Percentiles rank a stretch among this genome's conserved stretches.
Conservation (phyloP, 2,329 filamentous ascomycete species). For the Fusarium nodosum region DNA sequence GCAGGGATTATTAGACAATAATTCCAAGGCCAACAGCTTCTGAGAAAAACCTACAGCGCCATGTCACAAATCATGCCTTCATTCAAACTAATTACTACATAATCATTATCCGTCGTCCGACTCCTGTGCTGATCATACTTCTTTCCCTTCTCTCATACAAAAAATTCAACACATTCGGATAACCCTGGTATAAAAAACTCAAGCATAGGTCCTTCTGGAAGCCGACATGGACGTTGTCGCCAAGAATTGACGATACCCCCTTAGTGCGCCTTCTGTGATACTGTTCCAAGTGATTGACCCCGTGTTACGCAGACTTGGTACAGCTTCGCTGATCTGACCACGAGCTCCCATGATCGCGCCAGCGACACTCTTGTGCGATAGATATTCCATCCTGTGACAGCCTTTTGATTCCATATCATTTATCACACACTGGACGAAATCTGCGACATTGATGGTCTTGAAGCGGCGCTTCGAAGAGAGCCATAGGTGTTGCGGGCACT, state of each 20-base stretch:
- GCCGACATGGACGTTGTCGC: slow-evolving; percentile 24
- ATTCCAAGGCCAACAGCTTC: not conserved
- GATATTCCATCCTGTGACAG: slow-evolving; percentile 2
- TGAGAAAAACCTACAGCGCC: not conserved
- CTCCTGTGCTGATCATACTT: slow-evolving; percentile 23
- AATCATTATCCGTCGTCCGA: slow-evolving; percentile 31
- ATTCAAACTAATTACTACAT: slow-evolving; percentile 38
- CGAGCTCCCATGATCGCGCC: not conserved
- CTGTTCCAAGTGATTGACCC: not conserved
- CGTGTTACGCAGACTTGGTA: not conserved
- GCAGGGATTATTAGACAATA: not conserved
- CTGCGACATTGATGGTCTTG: slow-evolving; percentile 69
- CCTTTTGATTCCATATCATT: not conserved
- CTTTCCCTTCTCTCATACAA: slow-evolving; percentile 21
- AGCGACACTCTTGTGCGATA: not conserved
- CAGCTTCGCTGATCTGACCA: slow-evolving; percentile 1
- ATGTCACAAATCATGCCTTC: not conserved
- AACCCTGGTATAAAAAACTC: slow-evolving; percentile 19
- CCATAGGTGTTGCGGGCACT: slow-evolving; percentile 64
- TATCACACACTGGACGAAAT: slow-evolving; percentile 60
- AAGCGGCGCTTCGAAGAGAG: slow-evolving; percentile 56
- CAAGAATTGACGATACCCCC: slow-evolving; percentile 11
- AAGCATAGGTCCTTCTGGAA: slow-evolving; percentile 17
- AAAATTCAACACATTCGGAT: slow-evolving; percentile 20
- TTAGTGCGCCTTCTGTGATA: slow-evolving; percentile 4